phyloP scores from a whole-genome alignment of 345 rosid genomes.

The Sonneratia caseolaris region DNA sequence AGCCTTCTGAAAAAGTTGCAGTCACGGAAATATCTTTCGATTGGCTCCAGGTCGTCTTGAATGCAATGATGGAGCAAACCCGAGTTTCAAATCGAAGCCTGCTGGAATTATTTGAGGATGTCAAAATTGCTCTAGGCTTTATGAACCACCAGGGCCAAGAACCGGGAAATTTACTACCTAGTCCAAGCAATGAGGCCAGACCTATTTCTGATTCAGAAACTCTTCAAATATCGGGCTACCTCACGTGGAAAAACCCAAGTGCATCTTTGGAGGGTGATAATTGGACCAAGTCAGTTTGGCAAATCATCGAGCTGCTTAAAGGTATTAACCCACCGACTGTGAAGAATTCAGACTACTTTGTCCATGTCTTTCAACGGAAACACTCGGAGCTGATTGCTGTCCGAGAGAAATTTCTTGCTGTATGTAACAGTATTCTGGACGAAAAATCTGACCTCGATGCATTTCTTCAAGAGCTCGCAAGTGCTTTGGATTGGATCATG shows the following conservation, averaged over 20 bases:
- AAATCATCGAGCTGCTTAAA: conserved; percentile 34
- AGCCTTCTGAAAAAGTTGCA: conserved; percentile 16
- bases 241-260: conserved; percentile 35
- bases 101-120: conserved; percentile 58
- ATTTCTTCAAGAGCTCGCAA: conserved; percentile 30
- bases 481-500: conserved; percentile 35
- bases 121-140: conserved; percentile 69
- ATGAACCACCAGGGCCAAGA: conserved; percentile 17
- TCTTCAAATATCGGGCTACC: conserved; percentile 20
- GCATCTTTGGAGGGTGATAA: conserved; percentile 9
- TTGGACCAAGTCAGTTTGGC: conserved; percentile 28
- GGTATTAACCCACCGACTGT: conserved; percentile 12
- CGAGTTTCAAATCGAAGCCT: conserved; percentile 47
- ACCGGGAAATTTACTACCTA: background rate
- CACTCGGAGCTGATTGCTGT: conserved; percentile 27
- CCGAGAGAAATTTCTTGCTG: conserved; percentile 22
- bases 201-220: conserved; percentile 15
- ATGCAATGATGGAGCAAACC: conserved; percentile 57
- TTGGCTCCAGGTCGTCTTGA: conserved; percentile 89
- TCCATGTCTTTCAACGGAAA: conserved; percentile 38
- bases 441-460: conserved; percentile 23
- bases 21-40: conserved; percentile 36
- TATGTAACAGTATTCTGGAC: conserved; percentile 30
- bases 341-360: conserved; percentile 16
- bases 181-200: background rate